phyloP scores from a whole-genome alignment of 257 asterid genomes.

The Voacanga thouarsii region DNA sequence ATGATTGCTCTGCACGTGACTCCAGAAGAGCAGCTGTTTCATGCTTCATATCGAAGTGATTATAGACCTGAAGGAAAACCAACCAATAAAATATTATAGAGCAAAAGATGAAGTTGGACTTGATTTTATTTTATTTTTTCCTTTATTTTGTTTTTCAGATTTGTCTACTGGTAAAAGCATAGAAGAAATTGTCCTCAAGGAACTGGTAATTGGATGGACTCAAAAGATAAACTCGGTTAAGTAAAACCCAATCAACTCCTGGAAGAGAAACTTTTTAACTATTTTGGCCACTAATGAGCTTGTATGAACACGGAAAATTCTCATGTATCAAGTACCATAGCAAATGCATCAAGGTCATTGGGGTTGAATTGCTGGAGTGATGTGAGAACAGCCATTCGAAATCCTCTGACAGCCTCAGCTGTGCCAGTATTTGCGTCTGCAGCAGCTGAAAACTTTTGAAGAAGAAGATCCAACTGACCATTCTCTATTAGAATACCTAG shows the following conservation, averaged over 20 bases:
- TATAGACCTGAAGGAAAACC: slow-evolving; percentile 61
- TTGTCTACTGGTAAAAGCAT: neutral
- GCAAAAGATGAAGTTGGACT: neutral
- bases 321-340: slow-evolving; percentile 47
- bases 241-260: neutral
- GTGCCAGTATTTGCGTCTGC: slow-evolving; percentile 75
- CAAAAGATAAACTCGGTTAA: neutral
- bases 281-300: neutral
- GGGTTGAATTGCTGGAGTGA: slow-evolving; percentile 92
- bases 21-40: slow-evolving; percentile 89
- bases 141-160: neutral
- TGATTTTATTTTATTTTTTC: neutral
- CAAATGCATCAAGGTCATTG: slow-evolving; percentile 80
- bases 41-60: slow-evolving; percentile 95
- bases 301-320: neutral
- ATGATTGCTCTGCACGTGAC: slow-evolving; percentile 65
- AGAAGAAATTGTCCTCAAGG: neutral
- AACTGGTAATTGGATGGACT: neutral
- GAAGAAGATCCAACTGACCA: slow-evolving; percentile 93
- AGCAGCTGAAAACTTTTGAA: slow-evolving; percentile 88
- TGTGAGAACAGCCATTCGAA: slow-evolving; percentile 96
- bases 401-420: slow-evolving; percentile 87
- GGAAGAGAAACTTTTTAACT: too few species aligned
- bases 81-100: slow-evolving; percentile 18
- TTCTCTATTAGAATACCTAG: slow-evolving; percentile 93